Conservation (phyloP, 345 rosid genomes). For the Sapria himalayana region DNA sequence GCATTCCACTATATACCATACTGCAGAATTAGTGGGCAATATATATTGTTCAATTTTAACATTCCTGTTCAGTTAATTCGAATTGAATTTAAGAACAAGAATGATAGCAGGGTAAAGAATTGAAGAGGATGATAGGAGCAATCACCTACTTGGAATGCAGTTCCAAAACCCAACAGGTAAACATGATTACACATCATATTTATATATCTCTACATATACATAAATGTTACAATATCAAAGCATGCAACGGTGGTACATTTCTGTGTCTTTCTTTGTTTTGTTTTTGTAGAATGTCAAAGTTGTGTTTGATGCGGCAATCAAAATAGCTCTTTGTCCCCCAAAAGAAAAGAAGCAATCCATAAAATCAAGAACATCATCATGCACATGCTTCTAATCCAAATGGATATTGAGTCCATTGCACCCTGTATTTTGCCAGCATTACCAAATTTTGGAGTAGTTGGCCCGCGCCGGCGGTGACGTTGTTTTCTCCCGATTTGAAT, state of each 20-base stretch:
- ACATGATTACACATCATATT: neutral
- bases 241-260: too few relatives aligned
- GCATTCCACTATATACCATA: conserved; percentile 8
- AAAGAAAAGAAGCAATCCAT: conserved; percentile 34
- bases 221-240: too few relatives aligned
- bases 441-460: too few relatives aligned
- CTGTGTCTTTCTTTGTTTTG: neutral
- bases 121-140: conserved; percentile 55
- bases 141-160: conserved; percentile 60
- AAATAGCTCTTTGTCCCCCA: conserved; percentile 45
- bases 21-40: neutral
- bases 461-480: too few relatives aligned
- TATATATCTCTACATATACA: neutral
- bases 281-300: conserved; percentile 40
- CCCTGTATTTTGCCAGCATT: too few relatives aligned
- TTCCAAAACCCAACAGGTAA: conserved; percentile 68
- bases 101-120: conserved; percentile 39
- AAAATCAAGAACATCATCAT: conserved; percentile 16
- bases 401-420: too few relatives aligned
- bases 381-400: conserved; percentile 25
- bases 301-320: conserved; percentile 56
- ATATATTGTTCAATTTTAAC: neutral
- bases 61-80: neutral
- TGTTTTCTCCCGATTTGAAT: too few relatives aligned
- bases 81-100: conserved; percentile 4